These are phyloP conservation scores for Ganoderma lucidum DNA, from an alignment of 1,284 basidiomycete species.

Conservation along the genomic window DNA sequence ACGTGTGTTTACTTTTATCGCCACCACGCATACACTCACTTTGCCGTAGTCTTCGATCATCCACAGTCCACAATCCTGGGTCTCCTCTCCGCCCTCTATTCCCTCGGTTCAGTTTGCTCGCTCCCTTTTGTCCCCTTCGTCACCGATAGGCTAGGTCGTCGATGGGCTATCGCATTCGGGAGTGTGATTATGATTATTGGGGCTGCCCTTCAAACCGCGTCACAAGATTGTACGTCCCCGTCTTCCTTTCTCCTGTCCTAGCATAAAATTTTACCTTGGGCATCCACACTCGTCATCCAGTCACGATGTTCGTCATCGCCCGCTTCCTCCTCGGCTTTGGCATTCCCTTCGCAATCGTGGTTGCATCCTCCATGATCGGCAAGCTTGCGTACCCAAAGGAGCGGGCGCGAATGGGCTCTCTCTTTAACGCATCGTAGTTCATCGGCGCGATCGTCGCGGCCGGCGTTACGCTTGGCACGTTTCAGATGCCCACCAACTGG, in stretches of 20 bases:
- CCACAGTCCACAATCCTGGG: slow-evolving; percentile 60
- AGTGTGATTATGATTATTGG: slow-evolving; percentile 68
- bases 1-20: slow-evolving; percentile 28
- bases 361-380: slow-evolving; percentile 59
- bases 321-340: slow-evolving; percentile 63
- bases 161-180: slow-evolving; percentile 64
- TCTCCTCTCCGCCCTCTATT: slow-evolving; percentile 61
- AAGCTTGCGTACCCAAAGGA: slow-evolving; percentile 62
- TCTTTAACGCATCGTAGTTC: slow-evolving; percentile 64
- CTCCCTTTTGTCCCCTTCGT: slow-evolving; percentile 73
- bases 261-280: neutral
- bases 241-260: neutral
- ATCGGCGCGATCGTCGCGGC: slow-evolving; percentile 47
- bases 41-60: slow-evolving; percentile 51
- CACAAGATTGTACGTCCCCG: slow-evolving; percentile 60
- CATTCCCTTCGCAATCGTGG: slow-evolving; percentile 57
- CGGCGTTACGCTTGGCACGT: slow-evolving; percentile 61
- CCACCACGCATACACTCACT: neutral
- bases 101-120: slow-evolving; percentile 59
- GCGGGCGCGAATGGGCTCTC: slow-evolving; percentile 57
- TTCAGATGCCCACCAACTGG: slow-evolving; percentile 59
- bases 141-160: slow-evolving; percentile 70
- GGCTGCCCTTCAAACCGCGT: slow-evolving; percentile 71
- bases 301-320: slow-evolving; percentile 58
- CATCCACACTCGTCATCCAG: neutral